Conservation (phyloP, 768 basidiomycete species). For the Suillus brevipes region DNA sequence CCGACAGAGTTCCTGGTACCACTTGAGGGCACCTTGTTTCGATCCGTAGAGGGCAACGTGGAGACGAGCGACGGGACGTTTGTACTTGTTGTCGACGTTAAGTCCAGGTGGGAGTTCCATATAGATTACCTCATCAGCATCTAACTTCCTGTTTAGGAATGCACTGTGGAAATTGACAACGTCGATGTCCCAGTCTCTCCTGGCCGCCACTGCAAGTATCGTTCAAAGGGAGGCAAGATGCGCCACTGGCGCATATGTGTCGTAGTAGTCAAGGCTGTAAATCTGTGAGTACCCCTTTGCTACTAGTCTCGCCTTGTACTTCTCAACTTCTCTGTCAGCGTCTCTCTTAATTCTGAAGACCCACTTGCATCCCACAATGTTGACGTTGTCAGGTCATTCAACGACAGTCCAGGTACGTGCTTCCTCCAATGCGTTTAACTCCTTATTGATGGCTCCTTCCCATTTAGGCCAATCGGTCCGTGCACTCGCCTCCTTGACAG, state of each 20-base stretch:
- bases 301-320: background rate
- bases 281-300: background rate
- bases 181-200: background rate
- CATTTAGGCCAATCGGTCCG: conserved; percentile 23
- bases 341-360: too few relatives aligned
- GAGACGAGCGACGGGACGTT: background rate
- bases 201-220: background rate
- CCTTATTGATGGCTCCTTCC: conserved; percentile 22
- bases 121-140: background rate
- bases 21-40: too few relatives aligned
- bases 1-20: background rate
- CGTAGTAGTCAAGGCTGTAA: background rate
- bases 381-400: conserved; percentile 17
- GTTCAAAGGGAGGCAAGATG: background rate
- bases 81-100: background rate
- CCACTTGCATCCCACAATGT: too few relatives aligned
- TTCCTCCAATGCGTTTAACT: conserved; percentile 14
- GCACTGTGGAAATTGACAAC: background rate
- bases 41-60: too few relatives aligned
- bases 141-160: background rate
- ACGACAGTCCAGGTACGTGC: conserved; percentile 33
- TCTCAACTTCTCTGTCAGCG: background rate
- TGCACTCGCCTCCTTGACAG: conserved; percentile 21
- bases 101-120: conserved; percentile 11
- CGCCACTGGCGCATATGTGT: background rate